Conservation (phyloP, 129 eudicot genomes). For the Ambrosia trifida region DNA sequence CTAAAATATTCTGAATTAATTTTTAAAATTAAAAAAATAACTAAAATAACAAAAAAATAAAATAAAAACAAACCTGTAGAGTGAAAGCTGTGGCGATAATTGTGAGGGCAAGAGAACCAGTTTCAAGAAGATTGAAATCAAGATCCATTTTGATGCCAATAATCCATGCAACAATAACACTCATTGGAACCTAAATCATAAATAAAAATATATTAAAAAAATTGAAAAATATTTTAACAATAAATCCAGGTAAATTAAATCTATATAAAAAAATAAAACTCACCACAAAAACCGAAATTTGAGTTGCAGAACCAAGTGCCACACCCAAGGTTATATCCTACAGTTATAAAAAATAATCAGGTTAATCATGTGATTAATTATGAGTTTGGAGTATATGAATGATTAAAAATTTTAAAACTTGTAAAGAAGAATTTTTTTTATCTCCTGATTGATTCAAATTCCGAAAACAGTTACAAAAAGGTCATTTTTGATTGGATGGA, state of each 20-base stretch:
- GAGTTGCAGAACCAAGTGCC: constrained; percentile 96
- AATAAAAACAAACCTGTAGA: constrained; percentile 51
- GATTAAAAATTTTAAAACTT: background rate
- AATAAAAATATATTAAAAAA: background rate
- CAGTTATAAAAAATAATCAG: constrained; percentile 7
- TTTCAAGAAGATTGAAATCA: constrained; percentile 66
- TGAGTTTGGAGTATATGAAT: background rate
- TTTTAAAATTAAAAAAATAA: background rate
- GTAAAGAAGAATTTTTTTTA: background rate
- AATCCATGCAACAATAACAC: constrained; percentile 77
- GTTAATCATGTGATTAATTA: background rate
- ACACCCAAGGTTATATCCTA: constrained; percentile 90
- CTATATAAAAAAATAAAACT: constrained; percentile 15
- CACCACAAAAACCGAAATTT: constrained; percentile 88
- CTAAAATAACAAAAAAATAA: background rate
- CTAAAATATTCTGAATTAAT: background rate
- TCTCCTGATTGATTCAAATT: too few species aligned
- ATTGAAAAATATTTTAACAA: background rate
- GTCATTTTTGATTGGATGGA: too few species aligned
- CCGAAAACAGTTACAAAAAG: too few species aligned
- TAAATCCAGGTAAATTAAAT: background rate
- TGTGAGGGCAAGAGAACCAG: constrained; percentile 70
- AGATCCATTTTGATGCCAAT: constrained; percentile 73
- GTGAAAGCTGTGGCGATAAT: constrained; percentile 74
- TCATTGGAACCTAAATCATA: constrained; percentile 44